Evolutionary conservation across 1,139 yeast genomes (phyloP).

Genomic region (Yamadazyma triangularis): DNA sequence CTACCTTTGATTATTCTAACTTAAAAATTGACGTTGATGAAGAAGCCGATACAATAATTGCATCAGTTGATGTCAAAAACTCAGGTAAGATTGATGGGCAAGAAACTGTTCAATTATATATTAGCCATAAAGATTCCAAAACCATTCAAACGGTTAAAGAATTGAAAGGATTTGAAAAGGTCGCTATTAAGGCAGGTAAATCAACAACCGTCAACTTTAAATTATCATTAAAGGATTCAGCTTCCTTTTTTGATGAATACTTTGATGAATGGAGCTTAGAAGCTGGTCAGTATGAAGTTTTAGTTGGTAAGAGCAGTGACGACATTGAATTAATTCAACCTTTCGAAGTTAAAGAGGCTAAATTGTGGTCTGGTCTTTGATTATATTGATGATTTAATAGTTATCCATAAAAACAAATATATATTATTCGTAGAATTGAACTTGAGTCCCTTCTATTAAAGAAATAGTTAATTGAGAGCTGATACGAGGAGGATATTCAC

Average conservation of each 20-base stretch:
- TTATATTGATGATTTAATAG: too few species aligned
- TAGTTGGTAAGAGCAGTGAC: slow-evolving; percentile 33
- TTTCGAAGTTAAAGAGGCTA: slow-evolving; percentile 23
- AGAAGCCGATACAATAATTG: slow-evolving; percentile 7
- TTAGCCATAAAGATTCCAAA: slow-evolving; percentile 31
- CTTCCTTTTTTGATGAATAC: slow-evolving; percentile 49
- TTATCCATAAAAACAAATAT: too few species aligned
- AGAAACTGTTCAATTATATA: slow-evolving; percentile 44
- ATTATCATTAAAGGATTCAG: slow-evolving; percentile 39
- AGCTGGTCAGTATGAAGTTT: slow-evolving; percentile 42
- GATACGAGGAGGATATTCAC: slow-evolving; percentile 24
- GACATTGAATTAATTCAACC: slow-evolving; percentile 21
- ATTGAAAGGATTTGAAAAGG: slow-evolving; percentile 50
- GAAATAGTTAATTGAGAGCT: slow-evolving; percentile 26
- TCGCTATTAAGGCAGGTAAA: slow-evolving; percentile 36
- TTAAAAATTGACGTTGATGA: slow-evolving; percentile 10
- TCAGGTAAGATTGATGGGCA: slow-evolving; percentile 34
- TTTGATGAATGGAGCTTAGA: slow-evolving; percentile 33
- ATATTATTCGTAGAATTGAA: slow-evolving; percentile 11
- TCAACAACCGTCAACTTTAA: slow-evolving; percentile 25
- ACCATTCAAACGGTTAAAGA: slow-evolving; percentile 51
- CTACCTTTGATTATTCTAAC: slow-evolving; percentile 28
- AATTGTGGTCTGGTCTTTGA: slow-evolving; percentile 13
- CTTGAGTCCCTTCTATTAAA: slow-evolving; percentile 17
- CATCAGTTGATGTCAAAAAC: slow-evolving; percentile 32